Evolutionary conservation across 176 grass and related monocot genomes (phyloP).

Genomic region (Microstegium vimineum): DNA sequence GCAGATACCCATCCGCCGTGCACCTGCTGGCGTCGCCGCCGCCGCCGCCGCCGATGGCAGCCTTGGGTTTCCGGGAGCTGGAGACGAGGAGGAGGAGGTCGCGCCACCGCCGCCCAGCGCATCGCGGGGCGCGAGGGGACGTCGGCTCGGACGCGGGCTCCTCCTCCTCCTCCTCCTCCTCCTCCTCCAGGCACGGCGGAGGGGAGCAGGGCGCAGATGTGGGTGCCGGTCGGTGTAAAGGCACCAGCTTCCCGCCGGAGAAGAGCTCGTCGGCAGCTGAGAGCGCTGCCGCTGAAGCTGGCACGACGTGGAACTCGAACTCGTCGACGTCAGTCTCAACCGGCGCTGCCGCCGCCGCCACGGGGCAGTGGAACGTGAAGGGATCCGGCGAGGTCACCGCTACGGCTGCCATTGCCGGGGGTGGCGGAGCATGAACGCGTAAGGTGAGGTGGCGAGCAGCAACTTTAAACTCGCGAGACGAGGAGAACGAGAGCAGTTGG

Average conservation of each 20-base stretch:
- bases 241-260: slow-evolving; percentile 58
- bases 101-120: slow-evolving; percentile 48
- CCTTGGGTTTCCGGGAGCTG: slow-evolving; percentile 15
- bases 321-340: not conserved
- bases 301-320: slow-evolving; percentile 58
- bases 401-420: slow-evolving; percentile 40
- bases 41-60: not conserved
- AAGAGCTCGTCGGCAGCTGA: slow-evolving; percentile 75
- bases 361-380: slow-evolving; percentile 23
- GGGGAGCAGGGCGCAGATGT: not conserved
- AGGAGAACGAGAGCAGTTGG: not conserved
- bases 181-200: not conserved
- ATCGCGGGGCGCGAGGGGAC: slow-evolving; percentile 56
- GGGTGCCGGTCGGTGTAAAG: slow-evolving; percentile 16
- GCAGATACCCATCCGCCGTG: not conserved
- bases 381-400: slow-evolving; percentile 33
- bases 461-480: not conserved
- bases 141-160: slow-evolving; percentile 21
- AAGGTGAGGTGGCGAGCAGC: not conserved
- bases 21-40: not conserved
- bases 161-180: not conserved
- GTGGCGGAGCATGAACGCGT: slow-evolving; percentile 36
- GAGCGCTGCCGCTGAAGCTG: slow-evolving; percentile 37
- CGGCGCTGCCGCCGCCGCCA: not conserved
- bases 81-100: slow-evolving; percentile 46